Evolutionary conservation across 345 rosid species (phyloP).

Genomic region (Salix exigua): DNA sequence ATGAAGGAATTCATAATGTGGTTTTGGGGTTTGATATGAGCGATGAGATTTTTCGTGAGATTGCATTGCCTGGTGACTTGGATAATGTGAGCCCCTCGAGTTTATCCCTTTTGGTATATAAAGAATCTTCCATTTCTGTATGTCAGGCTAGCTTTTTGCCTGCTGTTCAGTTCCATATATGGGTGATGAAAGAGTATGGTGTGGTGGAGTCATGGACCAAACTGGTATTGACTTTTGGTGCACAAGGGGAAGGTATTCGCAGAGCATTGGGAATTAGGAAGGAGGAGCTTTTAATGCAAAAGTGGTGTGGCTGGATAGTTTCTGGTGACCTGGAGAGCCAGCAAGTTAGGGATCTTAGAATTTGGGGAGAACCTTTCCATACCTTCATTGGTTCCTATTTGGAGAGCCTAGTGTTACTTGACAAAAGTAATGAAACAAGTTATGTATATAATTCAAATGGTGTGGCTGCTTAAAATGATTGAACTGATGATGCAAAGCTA

Average conservation of each 20-base stretch:
- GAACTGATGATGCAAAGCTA: too few species aligned
- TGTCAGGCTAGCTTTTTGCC: too few species aligned
- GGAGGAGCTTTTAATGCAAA: background rate
- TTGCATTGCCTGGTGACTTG: background rate
- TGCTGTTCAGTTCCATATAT: background rate
- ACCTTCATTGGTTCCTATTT: background rate
- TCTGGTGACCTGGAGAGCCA: background rate
- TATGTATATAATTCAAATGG: too few species aligned
- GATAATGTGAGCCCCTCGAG: too few species aligned
- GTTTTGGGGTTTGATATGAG: background rate
- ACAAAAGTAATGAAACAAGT: background rate
- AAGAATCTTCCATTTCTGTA: background rate
- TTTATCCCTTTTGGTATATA: background rate
- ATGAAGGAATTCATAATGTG: background rate
- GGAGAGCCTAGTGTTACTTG: background rate
- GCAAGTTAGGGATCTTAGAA: background rate
- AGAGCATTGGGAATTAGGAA: background rate
- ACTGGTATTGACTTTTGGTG: background rate
- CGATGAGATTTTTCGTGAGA: background rate
- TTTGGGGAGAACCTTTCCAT: too few species aligned
- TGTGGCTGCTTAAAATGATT: too few species aligned
- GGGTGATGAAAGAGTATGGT: conserved; percentile 4
- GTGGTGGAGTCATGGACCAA: background rate
- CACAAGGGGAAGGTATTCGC: too few species aligned
- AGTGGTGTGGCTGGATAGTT: background rate